Conservation (phyloP, 2,329 filamentous ascomycete genomes). For the Cladosporium sp. region DNA sequence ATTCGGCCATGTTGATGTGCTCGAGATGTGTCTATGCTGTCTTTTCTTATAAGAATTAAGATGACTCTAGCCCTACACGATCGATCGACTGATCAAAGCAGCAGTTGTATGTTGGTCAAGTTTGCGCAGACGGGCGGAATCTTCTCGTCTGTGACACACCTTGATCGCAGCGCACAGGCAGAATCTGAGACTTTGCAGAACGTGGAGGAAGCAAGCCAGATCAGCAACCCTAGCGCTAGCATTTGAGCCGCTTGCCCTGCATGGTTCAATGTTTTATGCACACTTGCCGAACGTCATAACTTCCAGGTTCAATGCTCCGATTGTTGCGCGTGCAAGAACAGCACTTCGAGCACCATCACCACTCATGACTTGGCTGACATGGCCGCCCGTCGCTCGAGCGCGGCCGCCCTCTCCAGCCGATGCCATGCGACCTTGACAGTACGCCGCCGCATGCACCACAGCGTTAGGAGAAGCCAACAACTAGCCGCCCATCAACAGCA, state of each 20-base stretch:
- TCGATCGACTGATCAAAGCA: too few species aligned
- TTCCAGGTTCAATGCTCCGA: constrained; percentile 6
- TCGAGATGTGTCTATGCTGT: background rate
- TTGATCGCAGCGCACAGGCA: constrained; percentile 4
- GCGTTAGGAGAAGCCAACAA: background rate
- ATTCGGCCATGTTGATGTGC: background rate
- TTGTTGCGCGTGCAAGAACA: too few species aligned
- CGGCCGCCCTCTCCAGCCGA: constrained; percentile 23
- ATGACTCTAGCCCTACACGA: background rate
- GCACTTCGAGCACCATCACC: background rate
- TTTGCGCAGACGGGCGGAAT: background rate
- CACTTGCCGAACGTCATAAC: background rate
- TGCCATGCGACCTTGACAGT: constrained; percentile 14
- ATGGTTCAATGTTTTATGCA: too few species aligned
- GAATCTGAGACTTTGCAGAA: constrained; percentile 4
- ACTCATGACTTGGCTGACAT: constrained; percentile 10
- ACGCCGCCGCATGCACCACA: constrained; percentile 16
- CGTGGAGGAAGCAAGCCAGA: background rate
- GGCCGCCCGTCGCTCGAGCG: constrained; percentile 18
- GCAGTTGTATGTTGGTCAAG: background rate
- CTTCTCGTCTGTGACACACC: constrained; percentile 4
- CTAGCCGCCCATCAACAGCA: background rate
- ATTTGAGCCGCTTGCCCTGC: background rate
- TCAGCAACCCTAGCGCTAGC: background rate
- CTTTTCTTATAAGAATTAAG: background rate